Percentiles rank a stretch among this genome's conserved stretches.
These are phyloP conservation scores for Candida pseudoglaebosa DNA, from an alignment of 805 yeast species.

Conservation along the genomic window DNA sequence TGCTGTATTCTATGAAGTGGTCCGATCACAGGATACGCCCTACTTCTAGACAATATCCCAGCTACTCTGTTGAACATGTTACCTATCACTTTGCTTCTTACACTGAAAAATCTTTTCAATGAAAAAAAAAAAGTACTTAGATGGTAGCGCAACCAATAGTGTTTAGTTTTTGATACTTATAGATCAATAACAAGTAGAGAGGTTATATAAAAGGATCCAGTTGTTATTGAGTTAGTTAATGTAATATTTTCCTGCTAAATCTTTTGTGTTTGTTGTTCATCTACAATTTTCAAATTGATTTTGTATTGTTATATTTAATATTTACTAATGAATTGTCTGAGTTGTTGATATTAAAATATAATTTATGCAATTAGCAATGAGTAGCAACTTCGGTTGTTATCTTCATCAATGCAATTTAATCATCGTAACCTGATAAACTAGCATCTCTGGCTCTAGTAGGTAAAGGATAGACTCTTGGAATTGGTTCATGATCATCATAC, in stretches of 20 bases:
- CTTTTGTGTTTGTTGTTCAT: background rate
- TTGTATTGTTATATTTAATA: background rate
- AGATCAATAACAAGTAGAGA: no score
- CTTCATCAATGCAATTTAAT: conserved; percentile 16
- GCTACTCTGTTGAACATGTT: conserved; percentile 6
- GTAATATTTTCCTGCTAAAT: no score
- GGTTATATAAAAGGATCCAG: no score
- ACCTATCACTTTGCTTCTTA: background rate
- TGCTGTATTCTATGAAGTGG: conserved; percentile 7
- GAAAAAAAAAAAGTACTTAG: background rate
- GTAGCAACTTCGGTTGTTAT: background rate
- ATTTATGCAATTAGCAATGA: background rate
- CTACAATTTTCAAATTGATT: background rate
- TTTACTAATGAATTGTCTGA: background rate
- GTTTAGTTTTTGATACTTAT: no score
- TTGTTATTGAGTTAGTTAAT: no score
- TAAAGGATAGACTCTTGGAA: conserved; percentile 59
- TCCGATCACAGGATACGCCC: conserved; percentile 4
- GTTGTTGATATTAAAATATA: background rate
- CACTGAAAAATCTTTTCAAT: background rate
- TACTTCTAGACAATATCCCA: conserved; percentile 5
- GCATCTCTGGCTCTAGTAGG: conserved; percentile 53
- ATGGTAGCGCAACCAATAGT: conserved; percentile 5
- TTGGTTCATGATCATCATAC: conserved; percentile 60
- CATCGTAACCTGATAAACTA: conserved; percentile 53